phyloP scores from a whole-genome alignment of 352 stramenopile genomes.

The Globisporangium solare region DNA sequence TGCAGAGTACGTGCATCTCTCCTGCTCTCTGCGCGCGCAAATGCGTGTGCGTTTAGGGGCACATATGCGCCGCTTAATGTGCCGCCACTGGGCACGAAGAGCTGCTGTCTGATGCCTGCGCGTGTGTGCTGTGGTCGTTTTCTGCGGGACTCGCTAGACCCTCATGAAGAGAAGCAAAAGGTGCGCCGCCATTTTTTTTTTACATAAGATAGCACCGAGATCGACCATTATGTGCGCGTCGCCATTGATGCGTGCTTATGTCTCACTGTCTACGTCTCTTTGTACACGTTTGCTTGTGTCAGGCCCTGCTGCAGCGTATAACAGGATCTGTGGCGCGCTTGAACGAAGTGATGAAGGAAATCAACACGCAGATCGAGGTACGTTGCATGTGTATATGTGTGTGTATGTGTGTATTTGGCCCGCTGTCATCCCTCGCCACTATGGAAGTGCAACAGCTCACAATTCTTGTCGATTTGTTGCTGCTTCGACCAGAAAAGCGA shows the following conservation, averaged over 20 bases:
- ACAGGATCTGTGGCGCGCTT: constrained; percentile 67
- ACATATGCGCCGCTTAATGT: too few species aligned
- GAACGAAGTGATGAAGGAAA: constrained; percentile 81
- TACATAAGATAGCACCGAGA: too few species aligned
- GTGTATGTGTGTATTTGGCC: too few species aligned
- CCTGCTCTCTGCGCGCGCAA: background rate
- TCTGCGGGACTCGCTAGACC: constrained; percentile 28
- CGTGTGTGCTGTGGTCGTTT: too few species aligned
- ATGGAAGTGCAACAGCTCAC: too few species aligned
- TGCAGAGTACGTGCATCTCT: constrained; percentile 6
- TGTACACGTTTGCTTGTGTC: background rate
- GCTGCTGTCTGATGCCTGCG: too few species aligned
- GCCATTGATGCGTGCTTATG: background rate
- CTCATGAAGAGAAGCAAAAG: constrained; percentile 87
- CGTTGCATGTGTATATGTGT: background rate
- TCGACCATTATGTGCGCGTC: too few species aligned
- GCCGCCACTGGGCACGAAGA: too few species aligned
- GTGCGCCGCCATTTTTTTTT: constrained; percentile 11
- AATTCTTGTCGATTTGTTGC: background rate
- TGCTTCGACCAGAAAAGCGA: constrained; percentile 58
- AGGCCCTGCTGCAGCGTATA: constrained; percentile 75
- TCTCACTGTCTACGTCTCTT: background rate
- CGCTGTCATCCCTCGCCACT: background rate
- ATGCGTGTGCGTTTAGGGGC: background rate
- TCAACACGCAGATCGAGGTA: constrained; percentile 83